Evolutionary conservation across 768 basidiomycete species (phyloP), one percentile per base, ranked within the genome.

Genomic region (Albatrellus ellisii): DNA sequence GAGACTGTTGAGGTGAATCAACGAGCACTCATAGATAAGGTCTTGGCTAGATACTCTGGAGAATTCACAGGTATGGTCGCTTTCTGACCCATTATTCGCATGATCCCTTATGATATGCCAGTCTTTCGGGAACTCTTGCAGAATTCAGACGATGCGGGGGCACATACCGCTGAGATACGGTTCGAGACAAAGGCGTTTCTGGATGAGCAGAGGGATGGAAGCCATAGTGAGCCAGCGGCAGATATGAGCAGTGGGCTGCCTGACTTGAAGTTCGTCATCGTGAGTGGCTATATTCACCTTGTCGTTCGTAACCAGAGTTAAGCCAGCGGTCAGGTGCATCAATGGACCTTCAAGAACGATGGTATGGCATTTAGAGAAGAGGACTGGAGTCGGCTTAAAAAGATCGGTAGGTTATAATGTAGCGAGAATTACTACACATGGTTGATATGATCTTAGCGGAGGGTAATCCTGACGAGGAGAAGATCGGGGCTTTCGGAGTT

Each of bases 401-500:
- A 86, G 67, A 94, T 94, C 51, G 84, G 81, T 79, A 15, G 2
- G 53, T 50, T 6, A 21, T 9, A 11, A 11, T 7, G 5, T n/a
- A n/a, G n/a, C n/a, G n/a, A n/a, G n/a, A n/a, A n/a, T n/a, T n/a
- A n/a, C n/a, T n/a, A 14, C 15, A 4, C 22, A n/a, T 32, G 1
- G 24, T 42, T 43, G 43, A 37, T 4, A 44, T 26, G 2, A 17
- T 20, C 12, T 42, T 48, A 78, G 92, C 91, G 8, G 83, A 89
- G 52, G 91, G 92, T 0, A 95, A 97, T 56, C 91, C 91, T 0
- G 85, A 91, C 50, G 87, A 92, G 58, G 78, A 83, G 59, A 91
- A 90, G 65, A 90, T 98, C 36, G 92, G 94, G 11, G 89, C 90
- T n/a, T 89, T 89, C 51, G 87, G 85, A 43, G 84, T 86, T n/a